Evolutionary conservation across 106 monocot genomes (phyloP), one percentile per base, ranked within the genome.

Genomic region (Acanthochlamys bracteata): DNA sequence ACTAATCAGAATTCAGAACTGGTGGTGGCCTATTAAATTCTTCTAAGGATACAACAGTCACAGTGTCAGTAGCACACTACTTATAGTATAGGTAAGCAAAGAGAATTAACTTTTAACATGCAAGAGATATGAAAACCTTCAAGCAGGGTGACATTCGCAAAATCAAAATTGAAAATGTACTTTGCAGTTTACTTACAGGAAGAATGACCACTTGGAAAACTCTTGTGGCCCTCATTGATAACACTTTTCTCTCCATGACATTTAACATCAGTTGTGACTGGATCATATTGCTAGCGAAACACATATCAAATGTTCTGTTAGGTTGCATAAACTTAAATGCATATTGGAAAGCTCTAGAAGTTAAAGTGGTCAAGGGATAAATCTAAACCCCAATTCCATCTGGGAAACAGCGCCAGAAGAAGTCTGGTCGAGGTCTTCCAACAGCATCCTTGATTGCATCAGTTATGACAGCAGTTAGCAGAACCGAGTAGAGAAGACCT

Each of bases 211-310:
- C 89, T 89, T 49, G 84, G 89, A 53, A 89, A 89, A 61, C 89
- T 89, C 69, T 89, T 89, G 70, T 89, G 89, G 15, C 89, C 89
- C 79, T 89, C 89, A 71, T 69, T 89, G 39, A 89, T 89, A 13
- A 82, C 89, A 61, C 68, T 76, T 46, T 84, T 89, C 39, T 68
- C 57, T 42, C 89, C 89, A 69, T 84, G 78, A 68, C 89, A 89
- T 41, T 74, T 71, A 43, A 89, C 89, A 71, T 63, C 23, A 52
- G 80, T 75, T 13, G 84, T 84, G 17, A 79, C 59, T 27, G 71
- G 73, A 76, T 89, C 74, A 74, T 64, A 89, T 63, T 62, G 60
- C 89, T 89, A 57, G 52, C 15, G 69, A 40, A 39, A 68, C 20
- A 33, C 57, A 15, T 42, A 25, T 55, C 11, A 33, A n/a, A 49